Evolutionary conservation across 2,329 filamentous ascomycete genomes (phyloP).

Genomic region (Curvularia spicifera): DNA sequence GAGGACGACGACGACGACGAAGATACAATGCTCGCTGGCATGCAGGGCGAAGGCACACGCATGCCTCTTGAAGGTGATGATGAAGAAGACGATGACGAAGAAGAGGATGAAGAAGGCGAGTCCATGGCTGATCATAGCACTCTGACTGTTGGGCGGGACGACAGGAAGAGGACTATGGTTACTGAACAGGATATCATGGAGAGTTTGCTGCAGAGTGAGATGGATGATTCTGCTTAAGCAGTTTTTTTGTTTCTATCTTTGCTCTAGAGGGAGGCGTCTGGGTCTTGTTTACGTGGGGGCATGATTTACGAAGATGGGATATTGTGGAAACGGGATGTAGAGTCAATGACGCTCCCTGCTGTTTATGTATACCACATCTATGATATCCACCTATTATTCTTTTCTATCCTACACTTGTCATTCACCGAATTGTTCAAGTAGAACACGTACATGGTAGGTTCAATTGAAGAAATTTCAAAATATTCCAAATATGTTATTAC

Average conservation of each 20-base stretch:
- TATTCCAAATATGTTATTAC: background rate
- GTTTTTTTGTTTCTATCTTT: background rate
- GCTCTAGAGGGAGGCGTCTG: background rate
- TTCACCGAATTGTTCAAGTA: too few relatives aligned
- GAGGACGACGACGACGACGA: conserved; percentile 37
- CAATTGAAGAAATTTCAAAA: background rate
- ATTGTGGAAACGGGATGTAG: background rate
- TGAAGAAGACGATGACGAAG: conserved; percentile 29
- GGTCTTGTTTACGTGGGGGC: background rate
- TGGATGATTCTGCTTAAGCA: conserved; percentile 13
- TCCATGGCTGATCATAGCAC: conserved; percentile 12
- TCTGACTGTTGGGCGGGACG: conserved; percentile 14
- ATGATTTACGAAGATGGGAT: background rate
- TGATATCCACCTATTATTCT: background rate
- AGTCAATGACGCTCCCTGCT: background rate
- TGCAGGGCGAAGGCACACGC: conserved; percentile 45
- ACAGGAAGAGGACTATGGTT: conserved; percentile 19
- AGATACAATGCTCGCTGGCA: conserved; percentile 42
- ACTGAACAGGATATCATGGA: conserved; percentile 47
- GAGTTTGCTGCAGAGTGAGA: conserved; percentile 33
- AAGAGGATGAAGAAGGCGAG: conserved; percentile 13
- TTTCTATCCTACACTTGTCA: background rate
- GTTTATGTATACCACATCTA: background rate
- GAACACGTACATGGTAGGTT: background rate
- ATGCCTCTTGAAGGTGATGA: conserved; percentile 43